These are phyloP conservation scores for Globisporangium viniferum DNA, from an alignment of 352 stramenopile genomes.

Conservation along the genomic window DNA sequence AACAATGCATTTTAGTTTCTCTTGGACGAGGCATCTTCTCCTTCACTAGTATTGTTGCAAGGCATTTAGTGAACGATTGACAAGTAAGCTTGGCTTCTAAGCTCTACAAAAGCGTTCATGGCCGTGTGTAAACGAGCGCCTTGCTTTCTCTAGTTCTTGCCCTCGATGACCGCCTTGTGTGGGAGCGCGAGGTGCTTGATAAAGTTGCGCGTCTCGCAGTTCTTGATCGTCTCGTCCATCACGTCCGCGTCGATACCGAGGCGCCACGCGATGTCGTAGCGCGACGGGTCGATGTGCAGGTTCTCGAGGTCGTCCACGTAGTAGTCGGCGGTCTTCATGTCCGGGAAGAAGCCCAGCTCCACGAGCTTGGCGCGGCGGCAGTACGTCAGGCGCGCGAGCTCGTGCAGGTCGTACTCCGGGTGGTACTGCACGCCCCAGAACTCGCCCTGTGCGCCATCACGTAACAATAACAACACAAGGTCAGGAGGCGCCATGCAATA, in stretches of 20 bases:
- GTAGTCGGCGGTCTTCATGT: constrained; percentile 64
- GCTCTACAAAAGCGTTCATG: no score
- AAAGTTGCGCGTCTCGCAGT: constrained; percentile 83
- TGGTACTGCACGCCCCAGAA: constrained; percentile 88
- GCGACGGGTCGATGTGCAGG: constrained; percentile 62
- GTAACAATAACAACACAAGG: neutral
- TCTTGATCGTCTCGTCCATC: constrained; percentile 72
- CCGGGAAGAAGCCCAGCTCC: constrained; percentile 64
- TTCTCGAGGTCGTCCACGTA: constrained; percentile 77
- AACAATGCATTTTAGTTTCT: constrained; percentile 12
- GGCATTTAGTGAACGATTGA: neutral
- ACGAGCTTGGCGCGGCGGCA: constrained; percentile 66
- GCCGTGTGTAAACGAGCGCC: neutral
- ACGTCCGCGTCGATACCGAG: constrained; percentile 76
- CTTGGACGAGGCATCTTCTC: neutral
- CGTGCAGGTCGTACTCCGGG: constrained; percentile 80
- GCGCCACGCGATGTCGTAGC: constrained; percentile 78
- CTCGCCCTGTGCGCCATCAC: constrained; percentile 45
- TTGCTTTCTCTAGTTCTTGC: constrained; percentile 13
- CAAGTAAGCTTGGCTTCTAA: neutral
- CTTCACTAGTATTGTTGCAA: neutral
- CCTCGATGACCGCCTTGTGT: constrained; percentile 50
- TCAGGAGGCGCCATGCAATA: constrained; percentile 6
- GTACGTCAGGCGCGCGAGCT: constrained; percentile 72
- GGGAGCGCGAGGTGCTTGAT: constrained; percentile 81